Evolutionary conservation across 139 green algal genomes (phyloP), one percentile per base, ranked within the genome.

Genomic region (Chlorella sp.): DNA sequence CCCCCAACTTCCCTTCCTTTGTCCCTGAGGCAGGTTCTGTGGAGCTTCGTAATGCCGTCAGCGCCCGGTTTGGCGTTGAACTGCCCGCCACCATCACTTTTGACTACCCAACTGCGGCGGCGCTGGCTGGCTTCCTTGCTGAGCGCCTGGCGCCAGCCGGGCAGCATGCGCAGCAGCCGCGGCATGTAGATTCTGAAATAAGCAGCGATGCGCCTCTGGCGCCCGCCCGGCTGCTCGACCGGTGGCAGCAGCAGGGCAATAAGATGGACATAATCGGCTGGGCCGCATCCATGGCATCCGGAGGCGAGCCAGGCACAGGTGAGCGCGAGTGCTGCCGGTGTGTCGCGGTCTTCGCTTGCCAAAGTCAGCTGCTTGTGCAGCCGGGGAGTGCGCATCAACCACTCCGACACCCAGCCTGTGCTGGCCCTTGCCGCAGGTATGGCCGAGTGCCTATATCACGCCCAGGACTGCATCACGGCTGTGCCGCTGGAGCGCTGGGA

Each of bases 401-500:
- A 58, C 40, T 76, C 40, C 32, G 14, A 13, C 70, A 16, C 70
- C n/a, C 40, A 58, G 8, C 70, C n/a, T 76, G 40, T n/a, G 22
- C 38, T 38, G 30, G 43, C 56, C 56, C 54, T 28, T 70, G 13
- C 8, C 70, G 36, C 54, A 80, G 74, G 32, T 19, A 46, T 80
- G 48, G 54, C 32, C 2, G 16, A 80, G 6, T 34, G 48, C 32
- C 30, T 80, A 8, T 80, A 67, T 48, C 7, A 22, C 19, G 74
- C 46, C 54, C 22, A 2, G 13, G 78, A 83, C 38, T 82, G 40
- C 34, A 32, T 74, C 2, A 28, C 60, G 11, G 28, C 62, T 0
- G 60, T 74, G 28, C 78, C 62, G 41, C 78, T 83, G 30, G 77
- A 74, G 32, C 76, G 85, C 17, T 88, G 79, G 79, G 65, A 88